Evolutionary conservation across 495 filamentous ascomycete genomes (phyloP).

Genomic region (Penicillium crystallinum): DNA sequence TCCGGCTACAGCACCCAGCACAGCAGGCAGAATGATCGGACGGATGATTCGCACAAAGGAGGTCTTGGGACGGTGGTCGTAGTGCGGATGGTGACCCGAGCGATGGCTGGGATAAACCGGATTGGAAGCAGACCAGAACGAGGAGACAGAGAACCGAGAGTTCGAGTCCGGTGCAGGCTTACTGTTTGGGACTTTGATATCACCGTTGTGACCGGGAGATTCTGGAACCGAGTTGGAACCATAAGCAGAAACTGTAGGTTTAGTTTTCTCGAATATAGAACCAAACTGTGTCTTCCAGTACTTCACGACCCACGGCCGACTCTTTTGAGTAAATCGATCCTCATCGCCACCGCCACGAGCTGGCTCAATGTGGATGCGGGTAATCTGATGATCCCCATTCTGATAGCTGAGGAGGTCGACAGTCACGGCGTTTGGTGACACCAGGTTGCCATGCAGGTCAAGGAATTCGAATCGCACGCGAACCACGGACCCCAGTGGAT

Average conservation of each 20-base stretch:
- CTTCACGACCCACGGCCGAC: conserved; percentile 19
- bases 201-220: neutral
- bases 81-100: conserved; percentile 7
- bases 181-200: neutral
- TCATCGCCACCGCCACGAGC: neutral
- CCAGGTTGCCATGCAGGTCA: conserved; percentile 18
- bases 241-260: neutral
- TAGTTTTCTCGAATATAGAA: conserved; percentile 7
- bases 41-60: conserved; percentile 26
- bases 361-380: conserved; percentile 19
- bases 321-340: conserved; percentile 2
- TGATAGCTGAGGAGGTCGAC: conserved; percentile 16
- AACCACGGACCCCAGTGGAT: conserved; percentile 16
- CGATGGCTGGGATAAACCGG: conserved; percentile 2
- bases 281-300: conserved; percentile 23
- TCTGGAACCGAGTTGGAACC: neutral
- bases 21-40: conserved; percentile 32
- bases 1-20: conserved; percentile 36
- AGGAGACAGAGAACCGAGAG: conserved; percentile 17
- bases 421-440: conserved; percentile 15
- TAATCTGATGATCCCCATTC: conserved; percentile 18
- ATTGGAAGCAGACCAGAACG: conserved; percentile 14
- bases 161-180: neutral
- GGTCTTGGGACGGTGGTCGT: conserved; percentile 16
- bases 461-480: conserved; percentile 24